phyloP scores from a whole-genome alignment of 495 filamentous ascomycete genomes.

The Cryomyces antarcticus region DNA sequence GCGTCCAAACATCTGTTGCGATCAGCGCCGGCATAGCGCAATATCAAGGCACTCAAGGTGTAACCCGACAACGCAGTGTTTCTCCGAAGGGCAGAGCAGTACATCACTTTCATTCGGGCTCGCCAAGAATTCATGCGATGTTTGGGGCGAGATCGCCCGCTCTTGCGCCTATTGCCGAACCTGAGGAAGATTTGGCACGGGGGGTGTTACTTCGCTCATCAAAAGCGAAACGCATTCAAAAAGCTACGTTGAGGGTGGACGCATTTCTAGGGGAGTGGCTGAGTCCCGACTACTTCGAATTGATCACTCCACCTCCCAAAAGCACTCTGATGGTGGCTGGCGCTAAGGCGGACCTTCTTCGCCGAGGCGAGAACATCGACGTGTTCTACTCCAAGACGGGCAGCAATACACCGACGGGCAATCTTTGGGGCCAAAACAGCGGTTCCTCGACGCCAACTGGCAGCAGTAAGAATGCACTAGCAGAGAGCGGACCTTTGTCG shows the following conservation, averaged over 20 bases:
- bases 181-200: slow-evolving; percentile 3
- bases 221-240: slow-evolving; percentile 17
- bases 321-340: slow-evolving; percentile 69
- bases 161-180: slow-evolving; percentile 7
- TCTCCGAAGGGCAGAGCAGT: no score
- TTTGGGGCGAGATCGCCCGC: slow-evolving; percentile 1
- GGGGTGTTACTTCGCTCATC: slow-evolving; percentile 1
- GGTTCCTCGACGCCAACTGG: slow-evolving; percentile 7
- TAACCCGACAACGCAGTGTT: not conserved
- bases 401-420: slow-evolving; percentile 14
- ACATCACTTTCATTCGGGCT: not conserved
- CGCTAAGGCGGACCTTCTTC: slow-evolving; percentile 68
- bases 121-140: not conserved
- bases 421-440: slow-evolving; percentile 26
- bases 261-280: slow-evolving; percentile 94
- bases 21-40: slow-evolving; percentile 77
- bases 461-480: not conserved
- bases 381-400: slow-evolving; percentile 15
- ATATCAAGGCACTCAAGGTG: slow-evolving; percentile 15
- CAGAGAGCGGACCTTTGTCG: slow-evolving; percentile 11
- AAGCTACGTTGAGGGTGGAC: slow-evolving; percentile 56
- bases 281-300: slow-evolving; percentile 74
- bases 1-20: slow-evolving; percentile 77
- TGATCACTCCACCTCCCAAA: slow-evolving; percentile 72
- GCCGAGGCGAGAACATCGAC: slow-evolving; percentile 40